phyloP scores from a whole-genome alignment of 1,139 yeast genomes.

The Taiozyma sp. region DNA sequence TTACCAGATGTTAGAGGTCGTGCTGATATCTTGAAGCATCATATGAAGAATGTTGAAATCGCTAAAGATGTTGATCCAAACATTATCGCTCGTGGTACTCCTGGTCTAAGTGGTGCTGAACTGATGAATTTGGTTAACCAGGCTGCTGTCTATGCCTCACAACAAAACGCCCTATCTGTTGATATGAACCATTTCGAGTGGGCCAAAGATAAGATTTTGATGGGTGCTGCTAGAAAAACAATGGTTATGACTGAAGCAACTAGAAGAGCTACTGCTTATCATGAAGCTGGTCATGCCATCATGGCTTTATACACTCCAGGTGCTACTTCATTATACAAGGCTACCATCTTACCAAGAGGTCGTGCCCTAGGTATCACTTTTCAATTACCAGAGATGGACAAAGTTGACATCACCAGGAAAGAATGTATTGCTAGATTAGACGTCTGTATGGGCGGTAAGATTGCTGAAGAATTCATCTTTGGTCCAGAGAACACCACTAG shows the following conservation, averaged over 20 bases:
- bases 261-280: slow-evolving; percentile 91
- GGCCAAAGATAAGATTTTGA: slow-evolving; percentile 96
- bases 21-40: slow-evolving; percentile 85
- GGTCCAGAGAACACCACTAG: slow-evolving; percentile 92
- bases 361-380: slow-evolving; percentile 94
- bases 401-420: slow-evolving; percentile 83
- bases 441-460: slow-evolving; percentile 98
- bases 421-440: slow-evolving; percentile 91
- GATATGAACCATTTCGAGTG: slow-evolving; percentile 93
- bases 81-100: slow-evolving; percentile 91
- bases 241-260: slow-evolving; percentile 97
- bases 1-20: slow-evolving; percentile 98
- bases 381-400: slow-evolving; percentile 98
- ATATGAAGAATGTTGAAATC: slow-evolving; percentile 85
- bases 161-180: slow-evolving; percentile 83
- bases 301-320: slow-evolving; percentile 94
- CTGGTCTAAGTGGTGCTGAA: slow-evolving; percentile 97
- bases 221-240: slow-evolving; percentile 97
- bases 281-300: slow-evolving; percentile 99
- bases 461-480: slow-evolving; percentile 90
- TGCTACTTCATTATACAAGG: slow-evolving; percentile 95
- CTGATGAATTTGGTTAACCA: slow-evolving; percentile 92
- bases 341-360: slow-evolving; percentile 95
- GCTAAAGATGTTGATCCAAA: slow-evolving; percentile 83
- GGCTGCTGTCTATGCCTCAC: slow-evolving; percentile 97